phyloP scores from a whole-genome alignment of 306 rosid genomes.

The Citrullus mucosospermus region DNA sequence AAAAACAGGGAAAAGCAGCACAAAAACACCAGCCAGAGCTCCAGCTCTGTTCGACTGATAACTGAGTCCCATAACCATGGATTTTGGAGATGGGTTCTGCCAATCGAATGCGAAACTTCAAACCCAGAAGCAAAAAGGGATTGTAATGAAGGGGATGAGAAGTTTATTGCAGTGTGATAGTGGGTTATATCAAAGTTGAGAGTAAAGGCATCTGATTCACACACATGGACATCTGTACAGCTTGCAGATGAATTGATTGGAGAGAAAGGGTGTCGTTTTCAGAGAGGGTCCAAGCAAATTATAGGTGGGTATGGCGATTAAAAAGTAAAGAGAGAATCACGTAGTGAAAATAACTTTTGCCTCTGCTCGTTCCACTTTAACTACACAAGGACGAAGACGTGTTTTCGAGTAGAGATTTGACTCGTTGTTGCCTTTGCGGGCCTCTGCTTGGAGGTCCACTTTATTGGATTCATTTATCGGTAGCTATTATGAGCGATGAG shows the following conservation, averaged over 20 bases:
- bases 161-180: not conserved
- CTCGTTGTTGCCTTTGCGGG: conserved; percentile 8
- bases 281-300: conserved; percentile 22
- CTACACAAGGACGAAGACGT: not conserved
- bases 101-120: not conserved
- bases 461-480: conserved; percentile 3
- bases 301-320: conserved; percentile 11
- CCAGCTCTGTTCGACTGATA: conserved; percentile 19
- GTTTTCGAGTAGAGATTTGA: not conserved
- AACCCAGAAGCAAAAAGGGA: not conserved
- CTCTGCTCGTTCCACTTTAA: not conserved
- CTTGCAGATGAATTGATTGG: conserved; percentile 20
- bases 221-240: conserved; percentile 38
- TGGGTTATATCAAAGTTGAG: not conserved
- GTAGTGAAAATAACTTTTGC: not conserved
- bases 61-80: conserved; percentile 26
- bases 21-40: conserved; percentile 29
- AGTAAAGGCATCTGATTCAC: conserved; percentile 26
- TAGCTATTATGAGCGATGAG: not conserved
- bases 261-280: conserved; percentile 30
- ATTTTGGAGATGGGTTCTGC: conserved; percentile 21
- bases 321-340: conserved; percentile 28
- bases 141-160: conserved; percentile 9
- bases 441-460: not conserved
- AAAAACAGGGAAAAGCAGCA: conserved; percentile 43